Evolutionary conservation across 441 rosid species (phyloP).

Genomic region (Pelargonium exstipulatum): DNA sequence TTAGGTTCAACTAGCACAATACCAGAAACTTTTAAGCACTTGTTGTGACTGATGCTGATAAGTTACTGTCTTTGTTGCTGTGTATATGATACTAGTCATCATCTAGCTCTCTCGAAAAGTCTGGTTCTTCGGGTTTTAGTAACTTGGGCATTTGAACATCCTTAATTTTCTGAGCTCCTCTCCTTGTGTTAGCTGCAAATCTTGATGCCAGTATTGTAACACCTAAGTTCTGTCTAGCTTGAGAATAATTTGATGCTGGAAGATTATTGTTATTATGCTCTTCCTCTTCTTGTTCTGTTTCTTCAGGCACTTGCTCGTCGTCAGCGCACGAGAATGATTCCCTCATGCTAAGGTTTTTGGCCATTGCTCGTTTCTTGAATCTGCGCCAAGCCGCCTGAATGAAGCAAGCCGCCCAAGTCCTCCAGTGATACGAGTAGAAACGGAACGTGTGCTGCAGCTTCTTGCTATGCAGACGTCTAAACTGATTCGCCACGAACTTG

Average conservation of each 20-base stretch:
- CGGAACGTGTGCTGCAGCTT: constrained; percentile 10
- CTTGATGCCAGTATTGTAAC: constrained; percentile 22
- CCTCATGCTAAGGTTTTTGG: constrained; percentile 6
- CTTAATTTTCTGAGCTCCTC: constrained; percentile 18
- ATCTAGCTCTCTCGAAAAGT: constrained; percentile 16
- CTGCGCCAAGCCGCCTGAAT: constrained; percentile 13
- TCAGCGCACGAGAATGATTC: constrained; percentile 1
- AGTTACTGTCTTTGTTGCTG: too few species aligned
- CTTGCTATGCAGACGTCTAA: constrained; percentile 6
- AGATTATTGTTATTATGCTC: not conserved
- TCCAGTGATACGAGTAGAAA: constrained; percentile 1
- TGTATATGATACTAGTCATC: not conserved
- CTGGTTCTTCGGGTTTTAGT: constrained; percentile 22
- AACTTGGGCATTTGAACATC: constrained; percentile 5
- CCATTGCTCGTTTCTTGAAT: constrained; percentile 1
- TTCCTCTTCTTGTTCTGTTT: not conserved
- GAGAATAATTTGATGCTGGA: constrained; percentile 6
- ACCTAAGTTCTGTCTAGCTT: constrained; percentile 16
- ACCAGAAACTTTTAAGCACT: too few species aligned
- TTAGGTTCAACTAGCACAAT: too few species aligned
- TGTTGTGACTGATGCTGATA: too few species aligned
- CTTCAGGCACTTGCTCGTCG: not conserved
- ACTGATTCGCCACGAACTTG: constrained; percentile 12
- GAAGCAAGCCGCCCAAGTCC: constrained; percentile 16
- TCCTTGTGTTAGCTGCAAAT: constrained; percentile 22